These are phyloP conservation scores for Puccinia brachypodii DNA, from an alignment of 1,284 basidiomycete genomes.

Conservation along the genomic window DNA sequence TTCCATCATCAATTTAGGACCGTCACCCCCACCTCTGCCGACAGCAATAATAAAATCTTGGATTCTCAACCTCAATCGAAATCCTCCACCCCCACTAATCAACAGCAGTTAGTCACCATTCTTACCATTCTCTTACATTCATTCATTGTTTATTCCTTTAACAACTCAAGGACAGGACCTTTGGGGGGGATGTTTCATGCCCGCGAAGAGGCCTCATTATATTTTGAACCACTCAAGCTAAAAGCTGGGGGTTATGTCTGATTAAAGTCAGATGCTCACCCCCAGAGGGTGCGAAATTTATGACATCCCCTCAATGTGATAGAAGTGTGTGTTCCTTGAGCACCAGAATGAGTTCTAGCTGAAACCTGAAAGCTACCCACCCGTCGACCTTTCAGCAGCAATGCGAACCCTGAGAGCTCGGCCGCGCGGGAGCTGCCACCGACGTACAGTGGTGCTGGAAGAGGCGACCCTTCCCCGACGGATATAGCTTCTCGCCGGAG, in stretches of 20 bases:
- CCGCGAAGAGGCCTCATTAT: not conserved
- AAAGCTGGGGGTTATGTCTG: not conserved
- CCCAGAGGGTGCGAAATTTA: too few relatives aligned
- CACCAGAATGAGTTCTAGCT: not conserved
- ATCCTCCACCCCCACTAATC: conserved; percentile 37
- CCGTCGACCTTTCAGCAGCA: conserved; percentile 21
- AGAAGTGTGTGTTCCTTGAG: not conserved
- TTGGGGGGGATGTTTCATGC: not conserved
- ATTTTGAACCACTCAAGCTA: not conserved
- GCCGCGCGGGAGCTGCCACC: conserved; percentile 12
- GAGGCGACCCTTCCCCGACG: conserved; percentile 15
- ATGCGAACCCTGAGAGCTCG: conserved; percentile 13
- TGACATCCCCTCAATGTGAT: not conserved
- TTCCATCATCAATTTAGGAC: conserved; percentile 35
- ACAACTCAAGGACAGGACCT: not conserved
- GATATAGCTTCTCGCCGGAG: conserved; percentile 19
- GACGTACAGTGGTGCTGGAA: conserved; percentile 10
- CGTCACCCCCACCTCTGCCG: conserved; percentile 30
- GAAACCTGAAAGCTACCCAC: not conserved
- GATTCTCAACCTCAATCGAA: conserved; percentile 42
- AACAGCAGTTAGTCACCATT: conserved; percentile 35
- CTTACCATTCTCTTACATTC: not conserved
- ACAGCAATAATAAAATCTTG: conserved; percentile 35
- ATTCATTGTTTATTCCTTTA: conserved; percentile 6
- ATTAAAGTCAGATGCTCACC: too few relatives aligned